Base-by-base conservation (phyloP, 2,329 filamentous ascomycete genomes). In the Plectosphaerella plurivora region DNA sequence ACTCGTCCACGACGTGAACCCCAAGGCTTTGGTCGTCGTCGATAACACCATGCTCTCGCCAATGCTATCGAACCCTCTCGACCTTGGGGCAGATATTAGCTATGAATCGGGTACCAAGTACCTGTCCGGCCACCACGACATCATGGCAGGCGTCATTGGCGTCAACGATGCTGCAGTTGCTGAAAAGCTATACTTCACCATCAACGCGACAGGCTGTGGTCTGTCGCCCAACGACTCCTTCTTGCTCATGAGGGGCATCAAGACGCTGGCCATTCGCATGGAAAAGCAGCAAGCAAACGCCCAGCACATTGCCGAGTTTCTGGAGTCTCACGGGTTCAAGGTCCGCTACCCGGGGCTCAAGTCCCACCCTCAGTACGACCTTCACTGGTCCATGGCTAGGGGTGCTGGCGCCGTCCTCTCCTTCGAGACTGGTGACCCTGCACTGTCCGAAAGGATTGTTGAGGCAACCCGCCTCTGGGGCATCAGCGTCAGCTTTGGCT, bases 1-100 rank as follows among this genome's bases (percentile, higher is more conserved):
- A 39, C 74, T 87, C 18, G 83, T 88, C 0, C 94, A 97, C 68
- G 83, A 86, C 37, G 82, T 82, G 48, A 96, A 94, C 69, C 76
- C 87, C 8, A 83, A 82, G 56, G 88, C 90, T 24, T 76, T 97
- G 41, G 91, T 99, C 15, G 85, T 92, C 2, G 94, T 97, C 24
- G 94, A 99, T 73, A 99, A 99, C 76, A 99, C 94, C 53, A 99
- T 99, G 94, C 86, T 99, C 59, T 97, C 92, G 2, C 94, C 94
- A 11, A 87, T 97, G 76, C 84, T 99, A 8, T 87, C 87, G 64
- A 97, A 96, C 73, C 94, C 94, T 6, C 83, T 99, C 16, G 93
- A 97, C 55, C 80, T 97, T 25, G 94, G 95, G 53, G 92, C 93
- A 15, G 94, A 99, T 64, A 88, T 99, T 60, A 91, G 96, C 52